A percentile compares a stretch with the other conserved stretches of the same genome.
Evolutionary conservation across 495 filamentous ascomycete genomes (phyloP).

Genomic region (Xanthoparmelia taractica): DNA sequence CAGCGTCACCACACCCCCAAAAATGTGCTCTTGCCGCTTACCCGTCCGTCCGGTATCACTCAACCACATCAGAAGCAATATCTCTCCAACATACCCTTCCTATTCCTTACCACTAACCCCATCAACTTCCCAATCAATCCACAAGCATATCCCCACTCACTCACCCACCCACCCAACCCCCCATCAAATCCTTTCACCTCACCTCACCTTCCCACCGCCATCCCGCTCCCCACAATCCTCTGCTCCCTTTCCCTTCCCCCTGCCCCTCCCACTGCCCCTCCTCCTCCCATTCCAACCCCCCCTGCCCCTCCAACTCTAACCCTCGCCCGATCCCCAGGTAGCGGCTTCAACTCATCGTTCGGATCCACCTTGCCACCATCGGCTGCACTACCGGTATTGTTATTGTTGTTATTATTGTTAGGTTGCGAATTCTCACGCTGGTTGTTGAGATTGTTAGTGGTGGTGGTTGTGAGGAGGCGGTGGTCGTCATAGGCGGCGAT

Average conservation of each 20-base stretch:
- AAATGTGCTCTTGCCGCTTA: neutral
- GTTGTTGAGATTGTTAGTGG: no score
- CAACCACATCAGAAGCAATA: neutral
- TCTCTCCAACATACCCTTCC: neutral
- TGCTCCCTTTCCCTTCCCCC: slow-evolving; percentile 17
- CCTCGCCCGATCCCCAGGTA: slow-evolving; percentile 42
- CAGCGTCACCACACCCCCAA: no score
- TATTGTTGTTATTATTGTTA: no score
- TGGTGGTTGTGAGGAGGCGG: no score
- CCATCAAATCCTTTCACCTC: no score
- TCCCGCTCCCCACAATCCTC: slow-evolving; percentile 21
- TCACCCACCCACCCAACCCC: neutral
- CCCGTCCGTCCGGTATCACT: neutral
- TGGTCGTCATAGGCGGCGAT: slow-evolving; percentile 66
- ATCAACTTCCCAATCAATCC: neutral
- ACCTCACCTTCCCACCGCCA: neutral
- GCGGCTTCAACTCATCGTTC: slow-evolving; percentile 51
- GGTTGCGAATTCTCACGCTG: no score
- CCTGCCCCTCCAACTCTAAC: slow-evolving; percentile 42
- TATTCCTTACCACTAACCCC: slow-evolving; percentile 3
- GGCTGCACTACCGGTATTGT: slow-evolving; percentile 25
- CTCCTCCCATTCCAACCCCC: slow-evolving; percentile 26
- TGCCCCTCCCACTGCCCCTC: slow-evolving; percentile 45
- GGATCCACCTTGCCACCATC: slow-evolving; percentile 38
- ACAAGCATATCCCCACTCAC: neutral